Base-by-base conservation (phyloP, 306 rosid genomes). In the Parietaria judaica region DNA sequence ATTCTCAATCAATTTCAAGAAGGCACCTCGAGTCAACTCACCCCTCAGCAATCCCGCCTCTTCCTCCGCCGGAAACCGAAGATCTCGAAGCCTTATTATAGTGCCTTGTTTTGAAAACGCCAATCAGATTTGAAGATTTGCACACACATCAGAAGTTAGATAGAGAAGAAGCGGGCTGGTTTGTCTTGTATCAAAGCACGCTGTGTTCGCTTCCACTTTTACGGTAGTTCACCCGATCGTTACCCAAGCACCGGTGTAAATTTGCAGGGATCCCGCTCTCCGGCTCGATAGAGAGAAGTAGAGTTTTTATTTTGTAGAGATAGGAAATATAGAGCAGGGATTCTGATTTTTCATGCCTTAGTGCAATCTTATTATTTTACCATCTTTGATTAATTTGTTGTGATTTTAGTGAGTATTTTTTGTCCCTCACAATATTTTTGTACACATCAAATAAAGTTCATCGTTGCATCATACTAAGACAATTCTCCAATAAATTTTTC, bases 221-320 rank as follows among this genome's bases (percentile, higher is more conserved):
- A 23, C 31, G 31, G 79, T 79, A 77, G 67, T 82, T 74, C 81
- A 82, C 82, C 84, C 81, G 84, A 87, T 84, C 97, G 66, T 84
- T 36, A 80, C 76, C 94, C 94, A 77, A 86, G 94, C 85, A 79
- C 76, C 58, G 70, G 12, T 81, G 96, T 84, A 83, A 68, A 84
- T 85, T 85, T 67, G 31, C 82, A 62, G 83, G 81, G 45, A 1
- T 8, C 45, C 45, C 45, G 9, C 45, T 41, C 9, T 41, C 7
- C 45, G 45, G 45, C 45, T 41, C 45, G 45, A 8, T 5, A 8
- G 45, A 41, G 45, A 5, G 7, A 41, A 41, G 7, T 39, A 41
- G 45, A 41, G 45, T 41, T 41, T n/a, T n/a, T 41, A 5, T 41
- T 8, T 41, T 41, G 1, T 41, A 41, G 45, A 41, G 45, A 5